Evolutionary conservation across 23 red algal species (phyloP).

Genomic region (Pyropia haitanensis): DNA sequence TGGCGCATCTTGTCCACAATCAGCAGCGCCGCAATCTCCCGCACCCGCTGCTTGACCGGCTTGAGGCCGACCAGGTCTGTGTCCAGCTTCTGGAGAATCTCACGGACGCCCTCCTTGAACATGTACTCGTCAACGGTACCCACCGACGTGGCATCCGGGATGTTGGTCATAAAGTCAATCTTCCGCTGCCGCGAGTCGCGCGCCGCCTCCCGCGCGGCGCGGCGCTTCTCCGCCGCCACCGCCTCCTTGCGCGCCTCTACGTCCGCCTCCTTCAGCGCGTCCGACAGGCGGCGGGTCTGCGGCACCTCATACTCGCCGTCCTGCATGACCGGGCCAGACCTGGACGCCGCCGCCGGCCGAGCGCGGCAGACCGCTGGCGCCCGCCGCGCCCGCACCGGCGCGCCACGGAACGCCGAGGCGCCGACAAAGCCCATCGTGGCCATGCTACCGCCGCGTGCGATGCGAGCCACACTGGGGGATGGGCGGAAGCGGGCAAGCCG

Average conservation of each 20-base stretch:
- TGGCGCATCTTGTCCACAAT: constrained; percentile 90
- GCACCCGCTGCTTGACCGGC: constrained; percentile 85
- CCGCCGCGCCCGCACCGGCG: no score
- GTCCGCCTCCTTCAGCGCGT: constrained; percentile 93
- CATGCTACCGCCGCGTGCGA: no score
- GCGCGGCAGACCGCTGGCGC: no score
- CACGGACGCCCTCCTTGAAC: constrained; percentile 82
- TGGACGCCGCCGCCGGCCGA: no score
- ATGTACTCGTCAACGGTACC: constrained; percentile 90
- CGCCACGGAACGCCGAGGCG: no score
- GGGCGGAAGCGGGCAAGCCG: no score
- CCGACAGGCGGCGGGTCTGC: constrained; percentile 70
- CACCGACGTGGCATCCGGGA: constrained; percentile 77
- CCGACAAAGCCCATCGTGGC: no score
- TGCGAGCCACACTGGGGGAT: no score
- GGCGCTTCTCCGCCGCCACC: constrained; percentile 55
- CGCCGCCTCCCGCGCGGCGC: constrained; percentile 23
- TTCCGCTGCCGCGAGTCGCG: constrained; percentile 54
- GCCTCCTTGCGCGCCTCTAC: constrained; percentile 73
- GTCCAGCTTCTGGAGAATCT: constrained; percentile 73
- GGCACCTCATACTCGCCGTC: constrained; percentile 55
- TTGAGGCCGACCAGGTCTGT: constrained; percentile 81
- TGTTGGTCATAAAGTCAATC: constrained; percentile 53
- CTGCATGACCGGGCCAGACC: no score
- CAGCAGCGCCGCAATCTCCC: constrained; percentile 95